phyloP scores from a whole-genome alignment of 768 basidiomycete species.

The Dioszegia crocea region DNA sequence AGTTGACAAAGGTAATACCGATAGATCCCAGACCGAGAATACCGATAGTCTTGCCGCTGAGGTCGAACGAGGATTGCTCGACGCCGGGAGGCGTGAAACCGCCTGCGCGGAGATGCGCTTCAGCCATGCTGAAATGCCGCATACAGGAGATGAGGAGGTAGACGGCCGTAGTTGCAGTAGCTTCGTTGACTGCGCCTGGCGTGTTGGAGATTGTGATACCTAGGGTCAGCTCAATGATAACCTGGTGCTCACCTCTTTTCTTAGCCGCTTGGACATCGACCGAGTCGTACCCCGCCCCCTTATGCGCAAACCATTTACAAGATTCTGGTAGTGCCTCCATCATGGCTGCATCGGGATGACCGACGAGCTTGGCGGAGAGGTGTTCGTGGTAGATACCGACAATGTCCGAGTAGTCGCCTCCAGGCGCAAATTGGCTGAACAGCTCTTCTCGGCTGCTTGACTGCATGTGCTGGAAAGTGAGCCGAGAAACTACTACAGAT shows the following conservation, averaged over 20 bases:
- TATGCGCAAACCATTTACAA: slow-evolving; percentile 15
- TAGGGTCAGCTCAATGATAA: not conserved
- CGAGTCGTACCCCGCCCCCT: slow-evolving; percentile 28
- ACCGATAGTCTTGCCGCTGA: slow-evolving; percentile 47
- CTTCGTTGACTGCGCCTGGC: slow-evolving; percentile 83
- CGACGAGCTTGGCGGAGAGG: slow-evolving; percentile 52
- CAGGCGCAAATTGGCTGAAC: slow-evolving; percentile 56
- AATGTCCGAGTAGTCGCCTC: slow-evolving; percentile 64
- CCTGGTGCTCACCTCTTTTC: slow-evolving; percentile 7
- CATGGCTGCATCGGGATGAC: slow-evolving; percentile 7
- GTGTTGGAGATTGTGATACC: slow-evolving; percentile 67
- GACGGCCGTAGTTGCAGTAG: slow-evolving; percentile 59
- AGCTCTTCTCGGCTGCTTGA: slow-evolving; percentile 65
- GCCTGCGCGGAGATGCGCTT: slow-evolving; percentile 9
- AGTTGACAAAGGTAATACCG: slow-evolving; percentile 42
- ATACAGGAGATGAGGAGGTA: slow-evolving; percentile 37
- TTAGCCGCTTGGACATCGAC: slow-evolving; percentile 18
- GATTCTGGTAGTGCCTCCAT: slow-evolving; percentile 10
- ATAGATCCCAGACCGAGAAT: slow-evolving; percentile 53
- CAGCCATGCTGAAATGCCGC: slow-evolving; percentile 19
- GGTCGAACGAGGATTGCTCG: slow-evolving; percentile 41
- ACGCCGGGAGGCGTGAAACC: slow-evolving; percentile 10
- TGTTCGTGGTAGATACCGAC: slow-evolving; percentile 75
- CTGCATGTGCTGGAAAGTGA: slow-evolving; percentile 54
- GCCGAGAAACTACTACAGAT: not conserved